A percentile compares a stretch with the other conserved stretches of the same genome.
Conservation (phyloP, 2,329 filamentous ascomycete species). For the Hypoxylon sp. region DNA sequence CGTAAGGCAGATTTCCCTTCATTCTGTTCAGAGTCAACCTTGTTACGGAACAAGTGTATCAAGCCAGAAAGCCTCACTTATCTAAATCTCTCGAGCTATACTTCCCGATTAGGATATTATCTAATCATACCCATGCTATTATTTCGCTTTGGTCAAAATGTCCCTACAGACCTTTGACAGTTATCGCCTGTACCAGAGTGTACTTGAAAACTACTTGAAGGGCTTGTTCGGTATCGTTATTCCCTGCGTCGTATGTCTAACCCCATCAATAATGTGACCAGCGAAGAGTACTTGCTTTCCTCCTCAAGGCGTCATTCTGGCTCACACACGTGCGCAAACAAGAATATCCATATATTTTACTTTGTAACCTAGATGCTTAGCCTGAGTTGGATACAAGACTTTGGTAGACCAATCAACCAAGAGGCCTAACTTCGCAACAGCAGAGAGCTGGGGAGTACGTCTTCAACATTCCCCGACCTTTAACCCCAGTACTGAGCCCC, state of each 20-base stretch:
- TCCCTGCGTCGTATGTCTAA: constrained; percentile 10
- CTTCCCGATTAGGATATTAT: not conserved
- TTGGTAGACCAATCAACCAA: not conserved
- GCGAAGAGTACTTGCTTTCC: not conserved
- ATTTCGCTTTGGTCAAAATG: not conserved
- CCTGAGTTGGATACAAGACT: not conserved
- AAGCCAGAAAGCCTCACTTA: not conserved
- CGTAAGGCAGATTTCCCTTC: constrained; percentile 6
- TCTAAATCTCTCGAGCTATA: not conserved
- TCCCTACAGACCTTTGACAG: constrained; percentile 1
- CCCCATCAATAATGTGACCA: not conserved
- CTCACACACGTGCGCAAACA: not conserved
- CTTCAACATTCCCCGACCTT: not conserved
- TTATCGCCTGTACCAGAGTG: constrained; percentile 8
- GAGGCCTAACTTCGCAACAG: not conserved
- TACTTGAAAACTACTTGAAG: constrained; percentile 9
- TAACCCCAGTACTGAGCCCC: not conserved
- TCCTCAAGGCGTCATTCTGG: not conserved
- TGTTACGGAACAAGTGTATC: not conserved
- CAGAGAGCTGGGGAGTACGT: not conserved
- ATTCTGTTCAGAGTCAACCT: not conserved
- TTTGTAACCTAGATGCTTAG: not conserved
- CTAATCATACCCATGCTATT: not conserved
- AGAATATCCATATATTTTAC: not conserved
- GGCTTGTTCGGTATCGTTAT: constrained; percentile 1